phyloP scores from a whole-genome alignment of 306 rosid genomes.

The Bauhinia variegata region DNA sequence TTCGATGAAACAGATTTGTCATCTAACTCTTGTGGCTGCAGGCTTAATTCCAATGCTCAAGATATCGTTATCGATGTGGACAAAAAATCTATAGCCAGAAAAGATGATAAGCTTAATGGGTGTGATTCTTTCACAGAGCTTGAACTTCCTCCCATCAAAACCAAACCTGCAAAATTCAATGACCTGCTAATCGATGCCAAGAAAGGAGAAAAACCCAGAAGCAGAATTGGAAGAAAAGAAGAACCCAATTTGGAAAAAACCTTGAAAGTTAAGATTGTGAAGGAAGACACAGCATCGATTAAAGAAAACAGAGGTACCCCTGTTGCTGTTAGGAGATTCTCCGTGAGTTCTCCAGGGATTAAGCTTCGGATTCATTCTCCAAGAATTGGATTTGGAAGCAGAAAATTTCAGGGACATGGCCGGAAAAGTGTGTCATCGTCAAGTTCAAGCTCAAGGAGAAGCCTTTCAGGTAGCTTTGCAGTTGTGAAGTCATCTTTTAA shows the following conservation, averaged over 20 bases:
- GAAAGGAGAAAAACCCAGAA: slow-evolving; percentile 45
- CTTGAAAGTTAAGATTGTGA: slow-evolving; percentile 45
- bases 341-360: slow-evolving; percentile 64
- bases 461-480: slow-evolving; percentile 74
- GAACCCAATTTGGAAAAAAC: slow-evolving; percentile 27
- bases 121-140: slow-evolving; percentile 51
- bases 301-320: slow-evolving; percentile 44
- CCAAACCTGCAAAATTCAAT: slow-evolving; percentile 55
- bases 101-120: slow-evolving; percentile 39
- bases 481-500: slow-evolving; percentile 78
- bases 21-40: slow-evolving; percentile 24
- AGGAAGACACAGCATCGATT: neutral
- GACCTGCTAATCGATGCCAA: slow-evolving; percentile 37
- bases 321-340: slow-evolving; percentile 38
- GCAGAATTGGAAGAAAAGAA: slow-evolving; percentile 28
- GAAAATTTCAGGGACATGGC: slow-evolving; percentile 39
- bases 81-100: slow-evolving; percentile 44
- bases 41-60: slow-evolving; percentile 27
- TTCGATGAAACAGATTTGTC: slow-evolving; percentile 36
- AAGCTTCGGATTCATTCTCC: slow-evolving; percentile 72
- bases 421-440: slow-evolving; percentile 51
- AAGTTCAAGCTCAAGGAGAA: slow-evolving; percentile 41
- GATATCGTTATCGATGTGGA: slow-evolving; percentile 70
- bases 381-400: slow-evolving; percentile 41
- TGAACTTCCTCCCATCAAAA: slow-evolving; percentile 71